These are phyloP conservation scores for Lachancea waltii DNA, from an alignment of 805 yeast genomes.

Conservation along the genomic window DNA sequence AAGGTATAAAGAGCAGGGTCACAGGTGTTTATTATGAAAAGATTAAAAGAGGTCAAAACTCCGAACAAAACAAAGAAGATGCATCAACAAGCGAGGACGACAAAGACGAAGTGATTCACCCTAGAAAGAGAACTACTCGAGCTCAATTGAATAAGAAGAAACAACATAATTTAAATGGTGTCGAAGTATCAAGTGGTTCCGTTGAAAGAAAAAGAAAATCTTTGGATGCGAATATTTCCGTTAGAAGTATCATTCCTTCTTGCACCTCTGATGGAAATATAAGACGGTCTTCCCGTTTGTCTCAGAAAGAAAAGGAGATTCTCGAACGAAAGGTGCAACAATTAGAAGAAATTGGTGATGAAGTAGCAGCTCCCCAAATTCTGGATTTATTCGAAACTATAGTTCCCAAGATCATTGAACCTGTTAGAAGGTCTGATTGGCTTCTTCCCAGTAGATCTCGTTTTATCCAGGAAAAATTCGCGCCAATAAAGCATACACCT, in stretches of 20 bases:
- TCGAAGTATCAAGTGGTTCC: too few relatives aligned
- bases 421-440: constrained; percentile 34
- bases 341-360: constrained; percentile 7
- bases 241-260: constrained; percentile 11
- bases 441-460: constrained; percentile 27
- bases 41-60: constrained; percentile 16
- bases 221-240: constrained; percentile 9
- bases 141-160: constrained; percentile 2
- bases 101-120: background rate
- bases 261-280: constrained; percentile 11
- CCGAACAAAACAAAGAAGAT: constrained; percentile 8
- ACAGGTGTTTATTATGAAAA: constrained; percentile 25
- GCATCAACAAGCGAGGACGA: background rate
- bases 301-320: constrained; percentile 14
- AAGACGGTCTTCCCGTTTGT: constrained; percentile 25
- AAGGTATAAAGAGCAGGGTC: constrained; percentile 23
- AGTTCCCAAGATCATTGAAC: constrained; percentile 26
- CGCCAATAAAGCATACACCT: constrained; percentile 28
- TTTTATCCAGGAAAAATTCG: constrained; percentile 30
- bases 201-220: too few relatives aligned
- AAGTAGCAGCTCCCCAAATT: constrained; percentile 12
- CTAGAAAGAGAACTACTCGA: constrained; percentile 8
- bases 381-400: constrained; percentile 27
- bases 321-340: constrained; percentile 8
- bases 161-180: too few relatives aligned